Evolutionary conservation across 768 basidiomycete species (phyloP), one percentile per base, ranked within the genome.

Genomic region (Hericium rajendrae): DNA sequence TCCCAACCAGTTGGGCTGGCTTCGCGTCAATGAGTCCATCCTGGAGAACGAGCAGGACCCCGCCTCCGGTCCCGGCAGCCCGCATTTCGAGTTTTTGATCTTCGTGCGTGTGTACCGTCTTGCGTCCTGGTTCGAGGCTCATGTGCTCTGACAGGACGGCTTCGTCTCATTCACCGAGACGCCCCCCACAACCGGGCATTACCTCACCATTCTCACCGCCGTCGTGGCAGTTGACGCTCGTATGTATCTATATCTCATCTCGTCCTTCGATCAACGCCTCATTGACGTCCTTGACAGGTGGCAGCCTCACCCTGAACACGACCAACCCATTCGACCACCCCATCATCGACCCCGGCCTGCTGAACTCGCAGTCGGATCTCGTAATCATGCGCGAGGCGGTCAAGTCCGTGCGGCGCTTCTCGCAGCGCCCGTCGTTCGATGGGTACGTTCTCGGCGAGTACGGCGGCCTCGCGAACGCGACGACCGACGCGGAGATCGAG

Each of bases 321-420:
- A 71, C 68, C 22, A 67, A 76, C 61, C 73, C 80, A 8, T 80
- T 82, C 66, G 70, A 69, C 32, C 39, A 67, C 24, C 81, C 83
- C 0, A 54, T 70, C 28, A 80, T 84, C 64, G 72, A 84, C 61
- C 78, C 80, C 2, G 73, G 73, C 49, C 74, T 77, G 66, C 69
- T 78, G 20, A 65, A 55, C 32, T 67, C 68, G 8, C 50, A 57
- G 1, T 68, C 72, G 39, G 75, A 74, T 54, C 65, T 70, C 5
- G 59, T 65, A 32, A 60, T 61, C 15, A 66, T 74, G 67, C 60
- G 61, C 4, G 59, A 70, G 50, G 67, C 66, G 9, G 60, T 73
- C 11, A 57, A 66, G 43, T 65, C 58, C 15, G 67, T 63, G 4
- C 26, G 56, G 10, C 58, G 61, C 18, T 72, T 73, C 56, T 18